A percentile compares a stretch with the other conserved stretches of the same genome.
phyloP scores from a whole-genome alignment of 1,284 basidiomycete genomes.

The Heterobasidion parviporum region DNA sequence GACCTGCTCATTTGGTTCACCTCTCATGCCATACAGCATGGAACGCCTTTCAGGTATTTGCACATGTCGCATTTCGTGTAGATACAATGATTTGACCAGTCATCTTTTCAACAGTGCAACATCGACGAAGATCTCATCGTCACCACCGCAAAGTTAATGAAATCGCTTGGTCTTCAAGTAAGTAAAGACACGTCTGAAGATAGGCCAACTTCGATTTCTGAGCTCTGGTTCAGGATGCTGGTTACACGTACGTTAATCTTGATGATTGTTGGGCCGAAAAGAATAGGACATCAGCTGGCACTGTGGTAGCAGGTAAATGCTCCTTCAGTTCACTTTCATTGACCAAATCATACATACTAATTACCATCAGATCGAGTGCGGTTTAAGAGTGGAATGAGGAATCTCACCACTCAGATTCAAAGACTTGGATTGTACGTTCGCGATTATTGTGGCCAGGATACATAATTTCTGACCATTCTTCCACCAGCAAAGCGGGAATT shows the following conservation, averaged over 20 bases:
- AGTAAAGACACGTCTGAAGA: neutral
- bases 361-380: slow-evolving; percentile 17
- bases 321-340: neutral
- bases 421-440: slow-evolving; percentile 35
- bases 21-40: slow-evolving; percentile 16
- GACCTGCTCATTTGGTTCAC: neutral
- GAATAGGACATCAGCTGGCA: slow-evolving; percentile 22
- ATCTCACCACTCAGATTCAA: slow-evolving; percentile 36
- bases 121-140: slow-evolving; percentile 28
- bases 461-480: neutral
- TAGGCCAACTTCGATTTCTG: neutral
- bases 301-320: slow-evolving; percentile 23
- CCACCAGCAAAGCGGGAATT: slow-evolving; percentile 23
- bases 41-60: slow-evolving; percentile 22
- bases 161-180: slow-evolving; percentile 25
- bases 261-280: slow-evolving; percentile 33
- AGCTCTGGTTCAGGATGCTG: slow-evolving; percentile 19
- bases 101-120: slow-evolving; percentile 22
- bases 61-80: neutral
- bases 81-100: neutral
- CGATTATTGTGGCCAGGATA: neutral
- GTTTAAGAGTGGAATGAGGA: slow-evolving; percentile 38
- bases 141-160: slow-evolving; percentile 25
- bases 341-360: neutral
- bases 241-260: slow-evolving; percentile 29